Conservation (phyloP, 1,139 yeast species). For the Yamadazyma dendronema region DNA sequence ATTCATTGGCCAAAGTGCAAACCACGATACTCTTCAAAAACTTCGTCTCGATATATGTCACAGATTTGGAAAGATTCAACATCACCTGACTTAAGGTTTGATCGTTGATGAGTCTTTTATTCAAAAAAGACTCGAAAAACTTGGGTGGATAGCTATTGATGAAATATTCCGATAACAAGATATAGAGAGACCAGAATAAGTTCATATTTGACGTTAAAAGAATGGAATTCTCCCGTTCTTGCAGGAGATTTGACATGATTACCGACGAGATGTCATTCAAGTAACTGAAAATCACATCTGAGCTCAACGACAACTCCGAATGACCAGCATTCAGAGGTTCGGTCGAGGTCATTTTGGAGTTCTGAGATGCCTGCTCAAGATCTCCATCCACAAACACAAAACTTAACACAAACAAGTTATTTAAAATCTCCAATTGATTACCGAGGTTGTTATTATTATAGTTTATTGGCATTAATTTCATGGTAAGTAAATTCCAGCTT, state of each 20-base stretch:
- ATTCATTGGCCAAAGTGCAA: conserved; percentile 42
- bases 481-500: conserved; percentile 45
- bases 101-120: conserved; percentile 17
- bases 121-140: conserved; percentile 33
- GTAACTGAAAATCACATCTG: conserved; percentile 42
- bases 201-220: conserved; percentile 16
- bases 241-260: conserved; percentile 24
- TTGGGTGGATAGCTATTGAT: conserved; percentile 35
- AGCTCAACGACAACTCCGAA: conserved; percentile 6
- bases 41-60: conserved; percentile 20
- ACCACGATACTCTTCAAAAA: conserved; percentile 36
- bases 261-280: conserved; percentile 45
- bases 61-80: conserved; percentile 28
- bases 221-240: conserved; percentile 5
- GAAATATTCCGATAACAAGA: conserved; percentile 37
- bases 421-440: conserved; percentile 42
- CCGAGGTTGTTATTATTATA: conserved; percentile 35
- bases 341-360: background rate
- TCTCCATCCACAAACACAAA: conserved; percentile 31
- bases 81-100: conserved; percentile 20
- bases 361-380: conserved; percentile 11
- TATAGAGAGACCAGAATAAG: conserved; percentile 46
- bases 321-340: background rate
- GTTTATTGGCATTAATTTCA: conserved; percentile 39
- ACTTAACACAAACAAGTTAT: conserved; percentile 31